Evolutionary conservation across 345 rosid genomes (phyloP).

Genomic region (Brassica cretica): DNA sequence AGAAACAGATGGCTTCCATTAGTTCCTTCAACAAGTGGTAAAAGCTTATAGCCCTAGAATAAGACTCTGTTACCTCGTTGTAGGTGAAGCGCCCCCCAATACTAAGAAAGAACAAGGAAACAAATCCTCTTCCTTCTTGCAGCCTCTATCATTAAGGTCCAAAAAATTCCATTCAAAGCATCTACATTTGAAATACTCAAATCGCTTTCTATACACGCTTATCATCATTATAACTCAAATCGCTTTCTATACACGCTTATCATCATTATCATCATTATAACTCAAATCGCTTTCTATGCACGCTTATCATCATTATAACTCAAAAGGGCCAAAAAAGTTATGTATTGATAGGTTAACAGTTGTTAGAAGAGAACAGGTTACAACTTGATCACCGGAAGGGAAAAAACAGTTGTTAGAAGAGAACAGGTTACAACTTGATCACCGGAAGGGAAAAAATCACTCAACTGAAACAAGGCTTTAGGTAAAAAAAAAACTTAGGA

Average conservation of each 20-base stretch:
- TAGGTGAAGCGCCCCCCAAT: not conserved
- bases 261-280: too few species aligned
- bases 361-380: conserved; percentile 32
- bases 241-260: too few species aligned
- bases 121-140: not conserved
- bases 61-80: conserved; percentile 24
- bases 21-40: conserved; percentile 3
- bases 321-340: conserved; percentile 5
- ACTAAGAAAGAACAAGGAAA: not conserved
- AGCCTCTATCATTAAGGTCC: conserved; percentile 5
- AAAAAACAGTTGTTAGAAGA: conserved; percentile 28
- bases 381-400: conserved; percentile 27
- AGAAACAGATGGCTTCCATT: not conserved
- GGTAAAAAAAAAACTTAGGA: conserved; percentile 14
- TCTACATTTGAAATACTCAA: conserved; percentile 32
- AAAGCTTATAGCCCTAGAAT: not conserved
- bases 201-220: not conserved
- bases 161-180: conserved; percentile 52
- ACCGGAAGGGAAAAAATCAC: conserved; percentile 25
- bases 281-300: too few species aligned
- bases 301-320: not conserved
- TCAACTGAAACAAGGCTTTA: conserved; percentile 16
- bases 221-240: too few species aligned
- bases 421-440: conserved; percentile 28
- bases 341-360: conserved; percentile 32